Percentiles rank a stretch among this genome's conserved stretches.
phyloP scores from a whole-genome alignment of 1,284 basidiomycete species.

The Neolentinus lepideus region DNA sequence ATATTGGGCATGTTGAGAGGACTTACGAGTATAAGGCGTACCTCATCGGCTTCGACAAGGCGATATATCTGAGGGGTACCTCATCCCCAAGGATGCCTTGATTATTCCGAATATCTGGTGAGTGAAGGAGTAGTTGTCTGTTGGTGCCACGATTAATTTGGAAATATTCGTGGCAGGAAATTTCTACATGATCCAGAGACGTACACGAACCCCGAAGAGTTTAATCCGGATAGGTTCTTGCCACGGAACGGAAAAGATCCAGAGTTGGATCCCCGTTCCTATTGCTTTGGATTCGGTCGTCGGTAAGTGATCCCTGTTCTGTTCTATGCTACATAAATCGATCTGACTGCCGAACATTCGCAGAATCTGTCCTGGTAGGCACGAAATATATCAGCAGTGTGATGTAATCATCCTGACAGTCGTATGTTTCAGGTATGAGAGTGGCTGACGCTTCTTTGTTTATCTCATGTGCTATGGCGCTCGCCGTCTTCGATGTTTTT shows the following conservation, averaged over 20 bases:
- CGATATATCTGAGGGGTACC: constrained; percentile 28
- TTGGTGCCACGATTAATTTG: no score
- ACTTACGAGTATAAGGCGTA: constrained; percentile 11
- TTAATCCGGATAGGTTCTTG: constrained; percentile 1
- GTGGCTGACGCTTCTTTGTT: constrained; percentile 1
- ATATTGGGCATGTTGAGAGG: background rate
- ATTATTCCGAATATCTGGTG: constrained; percentile 18
- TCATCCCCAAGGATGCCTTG: constrained; percentile 23
- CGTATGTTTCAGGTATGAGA: background rate
- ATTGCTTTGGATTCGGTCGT: constrained; percentile 2
- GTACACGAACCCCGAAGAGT: background rate
- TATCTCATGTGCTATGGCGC: background rate
- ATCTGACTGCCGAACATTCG: background rate
- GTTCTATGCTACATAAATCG: no score
- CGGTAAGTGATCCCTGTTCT: no score
- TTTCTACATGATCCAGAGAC: constrained; percentile 1
- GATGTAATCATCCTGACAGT: background rate
- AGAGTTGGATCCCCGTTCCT: background rate
- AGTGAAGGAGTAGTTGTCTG: background rate
- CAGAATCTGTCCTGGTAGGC: constrained; percentile 1
- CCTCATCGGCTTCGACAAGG: constrained; percentile 21
- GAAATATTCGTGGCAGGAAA: background rate
- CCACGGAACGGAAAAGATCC: background rate
- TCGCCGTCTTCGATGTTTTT: background rate
- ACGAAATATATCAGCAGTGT: background rate